Conservation (phyloP, 495 filamentous ascomycete species). For the Neurospora sp. region DNA sequence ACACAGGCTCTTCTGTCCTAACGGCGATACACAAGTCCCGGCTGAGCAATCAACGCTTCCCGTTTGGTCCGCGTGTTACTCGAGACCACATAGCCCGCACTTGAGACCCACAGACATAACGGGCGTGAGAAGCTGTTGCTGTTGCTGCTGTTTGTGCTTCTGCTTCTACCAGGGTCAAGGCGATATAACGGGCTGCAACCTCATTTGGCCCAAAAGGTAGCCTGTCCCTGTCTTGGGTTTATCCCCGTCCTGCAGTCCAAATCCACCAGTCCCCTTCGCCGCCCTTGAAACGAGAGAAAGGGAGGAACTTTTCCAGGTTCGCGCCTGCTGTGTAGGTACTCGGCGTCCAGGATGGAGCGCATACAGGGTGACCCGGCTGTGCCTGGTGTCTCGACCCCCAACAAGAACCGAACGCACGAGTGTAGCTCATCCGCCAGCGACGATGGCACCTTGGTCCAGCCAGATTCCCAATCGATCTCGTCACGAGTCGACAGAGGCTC, state of each 20-base stretch:
- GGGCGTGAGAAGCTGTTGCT: background rate
- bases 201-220: background rate
- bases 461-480: background rate
- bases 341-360: conserved; percentile 6
- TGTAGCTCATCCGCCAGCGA: conserved; percentile 1
- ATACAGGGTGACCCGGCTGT: conserved; percentile 1
- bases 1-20: background rate
- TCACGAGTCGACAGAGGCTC: background rate
- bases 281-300: background rate
- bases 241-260: background rate
- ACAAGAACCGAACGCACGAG: background rate
- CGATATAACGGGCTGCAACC: background rate
- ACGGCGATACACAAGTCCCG: background rate
- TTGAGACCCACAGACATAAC: background rate
- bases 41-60: background rate
- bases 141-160: background rate
- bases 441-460: background rate
- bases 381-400: background rate
- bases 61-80: background rate
- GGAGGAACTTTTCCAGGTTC: background rate
- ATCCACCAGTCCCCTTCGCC: background rate
- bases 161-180: background rate
- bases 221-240: background rate
- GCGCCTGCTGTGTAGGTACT: background rate
- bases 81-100: background rate